Evolutionary conservation across 176 grass and related monocot genomes (phyloP).

Genomic region (Triticum turgidum): DNA sequence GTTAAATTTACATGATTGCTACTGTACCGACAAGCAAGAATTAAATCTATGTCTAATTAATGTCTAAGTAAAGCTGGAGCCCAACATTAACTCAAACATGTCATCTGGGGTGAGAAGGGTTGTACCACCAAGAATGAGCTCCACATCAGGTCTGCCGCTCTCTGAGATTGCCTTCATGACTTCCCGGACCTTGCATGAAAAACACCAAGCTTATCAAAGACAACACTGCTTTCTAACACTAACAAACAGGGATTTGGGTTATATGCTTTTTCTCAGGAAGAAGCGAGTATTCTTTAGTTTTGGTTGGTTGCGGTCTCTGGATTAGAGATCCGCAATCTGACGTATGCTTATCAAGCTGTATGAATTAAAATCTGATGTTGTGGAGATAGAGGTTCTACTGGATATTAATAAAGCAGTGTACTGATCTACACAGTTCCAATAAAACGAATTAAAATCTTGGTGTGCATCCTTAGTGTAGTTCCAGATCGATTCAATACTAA

Average conservation of each 20-base stretch:
- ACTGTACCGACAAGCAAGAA: conserved; percentile 12
- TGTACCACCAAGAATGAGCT: conserved; percentile 92
- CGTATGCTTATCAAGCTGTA: not conserved
- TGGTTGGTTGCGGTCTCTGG: not conserved
- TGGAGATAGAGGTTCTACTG: not conserved
- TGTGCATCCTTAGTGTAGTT: not conserved
- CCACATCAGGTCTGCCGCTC: conserved; percentile 61
- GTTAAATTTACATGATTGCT: conserved; percentile 32
- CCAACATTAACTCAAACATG: conserved; percentile 91
- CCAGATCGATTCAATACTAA: not conserved
- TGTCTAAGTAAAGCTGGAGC: conserved; percentile 33
- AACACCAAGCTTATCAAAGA: conserved; percentile 24
- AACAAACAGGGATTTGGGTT: not conserved
- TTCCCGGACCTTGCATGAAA: conserved; percentile 70
- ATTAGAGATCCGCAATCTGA: not conserved
- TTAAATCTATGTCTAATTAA: too few relatives aligned
- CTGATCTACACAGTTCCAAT: not conserved
- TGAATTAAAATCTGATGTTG: conserved; percentile 7
- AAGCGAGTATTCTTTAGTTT: not conserved
- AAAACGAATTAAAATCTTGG: not conserved
- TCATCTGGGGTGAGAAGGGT: conserved; percentile 81
- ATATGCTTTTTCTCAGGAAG: not conserved
- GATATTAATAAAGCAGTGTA: not conserved
- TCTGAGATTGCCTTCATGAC: conserved; percentile 82
- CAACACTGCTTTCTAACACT: not conserved